These are phyloP conservation scores for Aquilaria yunnanensis DNA, from an alignment of 345 rosid genomes.

Conservation along the genomic window DNA sequence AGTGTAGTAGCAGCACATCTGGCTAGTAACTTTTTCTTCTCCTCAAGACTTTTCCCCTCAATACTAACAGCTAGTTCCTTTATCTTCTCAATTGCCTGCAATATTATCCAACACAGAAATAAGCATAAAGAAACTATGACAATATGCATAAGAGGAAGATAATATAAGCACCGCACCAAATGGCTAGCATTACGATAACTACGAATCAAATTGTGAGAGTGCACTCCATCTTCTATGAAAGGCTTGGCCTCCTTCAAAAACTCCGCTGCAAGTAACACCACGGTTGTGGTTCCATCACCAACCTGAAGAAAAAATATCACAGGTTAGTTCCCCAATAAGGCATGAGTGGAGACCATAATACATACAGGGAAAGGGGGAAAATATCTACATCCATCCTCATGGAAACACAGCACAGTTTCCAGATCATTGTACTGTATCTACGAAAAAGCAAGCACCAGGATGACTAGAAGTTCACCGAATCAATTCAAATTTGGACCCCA, in stretches of 20 bases:
- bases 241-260: conserved; percentile 98
- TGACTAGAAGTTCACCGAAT: no score
- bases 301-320: conserved; percentile 34
- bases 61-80: conserved; percentile 81
- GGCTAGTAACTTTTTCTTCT: conserved; percentile 77
- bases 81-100: conserved; percentile 79
- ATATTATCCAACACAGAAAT: not conserved
- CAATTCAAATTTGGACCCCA: no score
- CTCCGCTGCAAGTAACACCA: conserved; percentile 89
- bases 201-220: conserved; percentile 83
- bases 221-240: conserved; percentile 94
- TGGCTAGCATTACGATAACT: conserved; percentile 81
- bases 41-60: conserved; percentile 86
- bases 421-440: no score
- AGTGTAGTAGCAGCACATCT: conserved; percentile 97
- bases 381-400: no score
- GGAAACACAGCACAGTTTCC: no score
- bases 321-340: not conserved
- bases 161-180: conserved; percentile 32
- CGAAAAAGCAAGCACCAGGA: no score
- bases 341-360: no score
- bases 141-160: conserved; percentile 1
- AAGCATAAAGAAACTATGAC: not conserved
- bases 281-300: conserved; percentile 98
- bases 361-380: no score